Evolutionary conservation across 805 yeast species (phyloP), one percentile per base, ranked within the genome.

Genomic region (Metschnikowia lochheadii): DNA sequence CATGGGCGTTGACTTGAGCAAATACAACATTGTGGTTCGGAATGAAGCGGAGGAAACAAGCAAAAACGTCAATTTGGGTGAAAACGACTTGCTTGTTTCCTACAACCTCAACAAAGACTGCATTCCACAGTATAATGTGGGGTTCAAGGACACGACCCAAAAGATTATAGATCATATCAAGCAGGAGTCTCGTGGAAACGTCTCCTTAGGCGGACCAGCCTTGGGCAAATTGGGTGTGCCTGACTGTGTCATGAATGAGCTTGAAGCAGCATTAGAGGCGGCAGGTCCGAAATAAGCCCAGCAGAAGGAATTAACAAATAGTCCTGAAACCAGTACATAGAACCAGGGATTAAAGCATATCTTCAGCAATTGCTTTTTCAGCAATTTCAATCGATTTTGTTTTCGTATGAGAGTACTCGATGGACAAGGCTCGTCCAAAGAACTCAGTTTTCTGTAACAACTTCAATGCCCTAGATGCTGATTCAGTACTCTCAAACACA

Each of bases 141-240:
- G 95, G 1, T 89, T 85, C 63, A 42, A 46, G 29, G 70, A 73
- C 17, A 76, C 71, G 3, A 59, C 74, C 52, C 73, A 72, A 41
- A 52, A 66, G 3, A 55, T 67, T 14, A 70, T 76, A 26, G 64
- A 71, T 33, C 49, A 60, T 17, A 56, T 62, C n/a, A 49, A 78
- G 3, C 48, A 65, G 2, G 51, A 63, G 0, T 72, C 57, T 55
- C 63, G 1, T 70, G 75, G 34, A 37, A 43, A 69, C 68, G 38
- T 60, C 84, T 13, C 77, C 82, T 60, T 87, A 2, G 90, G 94
- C 17, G 97, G 97, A 0, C 89, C 87, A 83, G 82, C 87, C 56
- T 68, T 64, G 55, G 87, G 89, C 7, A 80, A 78, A 1, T 83
- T 89, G 7, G 97, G 97, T 1, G 91, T 91, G 2, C 96, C 96